These are phyloP conservation scores for Vigna unguiculata DNA, from an alignment of 306 rosid genomes.

Conservation along the genomic window DNA sequence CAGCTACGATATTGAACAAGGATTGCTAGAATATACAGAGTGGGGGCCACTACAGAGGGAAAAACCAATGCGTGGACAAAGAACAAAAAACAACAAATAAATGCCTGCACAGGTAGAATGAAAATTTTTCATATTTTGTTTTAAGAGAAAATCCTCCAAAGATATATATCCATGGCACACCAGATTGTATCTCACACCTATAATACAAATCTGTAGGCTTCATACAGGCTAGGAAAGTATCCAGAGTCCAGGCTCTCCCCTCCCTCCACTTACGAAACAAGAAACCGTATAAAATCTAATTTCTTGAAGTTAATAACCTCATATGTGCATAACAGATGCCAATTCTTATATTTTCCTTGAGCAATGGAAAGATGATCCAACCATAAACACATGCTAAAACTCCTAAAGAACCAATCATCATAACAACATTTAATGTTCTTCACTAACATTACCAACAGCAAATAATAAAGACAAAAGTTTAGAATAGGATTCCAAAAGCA, in stretches of 20 bases:
- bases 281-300: constrained; percentile 19
- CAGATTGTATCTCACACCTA: constrained; percentile 10
- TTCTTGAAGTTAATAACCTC: background rate
- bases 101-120: too few relatives aligned
- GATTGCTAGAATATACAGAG: too few relatives aligned
- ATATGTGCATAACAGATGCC: constrained; percentile 6
- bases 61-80: too few relatives aligned
- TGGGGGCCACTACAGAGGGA: too few relatives aligned
- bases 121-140: too few relatives aligned
- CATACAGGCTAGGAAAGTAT: constrained; percentile 16
- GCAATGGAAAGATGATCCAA: background rate
- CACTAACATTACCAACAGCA: constrained; percentile 24
- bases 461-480: background rate
- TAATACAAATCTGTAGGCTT: background rate
- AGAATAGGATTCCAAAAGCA: constrained; percentile 11
- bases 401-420: constrained; percentile 17
- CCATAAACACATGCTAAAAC: background rate
- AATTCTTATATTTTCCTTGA: background rate
- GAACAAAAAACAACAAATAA: too few relatives aligned
- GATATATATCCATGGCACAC: background rate
- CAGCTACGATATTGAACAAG: background rate
- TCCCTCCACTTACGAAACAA: constrained; percentile 8
- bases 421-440: constrained; percentile 12
- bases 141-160: background rate
- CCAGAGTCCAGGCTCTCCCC: background rate